These are phyloP conservation scores for Wickerhamiella nectarea DNA, from an alignment of 805 yeast species.

Conservation along the genomic window DNA sequence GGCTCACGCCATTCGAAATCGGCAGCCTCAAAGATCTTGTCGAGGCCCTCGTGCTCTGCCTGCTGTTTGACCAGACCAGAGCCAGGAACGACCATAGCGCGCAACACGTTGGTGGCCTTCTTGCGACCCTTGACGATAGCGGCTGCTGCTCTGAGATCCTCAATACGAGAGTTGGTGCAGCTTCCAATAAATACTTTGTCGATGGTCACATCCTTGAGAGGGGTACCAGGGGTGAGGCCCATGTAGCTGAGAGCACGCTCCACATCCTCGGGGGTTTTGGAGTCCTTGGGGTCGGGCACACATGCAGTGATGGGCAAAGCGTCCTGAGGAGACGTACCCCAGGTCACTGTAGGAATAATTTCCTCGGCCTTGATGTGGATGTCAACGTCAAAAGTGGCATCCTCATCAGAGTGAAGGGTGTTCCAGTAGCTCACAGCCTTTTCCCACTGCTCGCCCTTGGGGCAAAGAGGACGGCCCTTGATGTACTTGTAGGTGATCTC, in stretches of 20 bases:
- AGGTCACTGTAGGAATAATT: constrained; percentile 88
- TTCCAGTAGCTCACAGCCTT: constrained; percentile 88
- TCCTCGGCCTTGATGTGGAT: constrained; percentile 70
- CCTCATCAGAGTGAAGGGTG: constrained; percentile 75
- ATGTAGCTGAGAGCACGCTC: constrained; percentile 84
- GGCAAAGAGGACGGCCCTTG: constrained; percentile 89
- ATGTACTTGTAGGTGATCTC: constrained; percentile 76
- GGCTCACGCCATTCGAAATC: constrained; percentile 99
- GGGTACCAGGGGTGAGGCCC: constrained; percentile 78
- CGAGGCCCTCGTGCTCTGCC: constrained; percentile 91
- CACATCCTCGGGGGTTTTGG: constrained; percentile 68
- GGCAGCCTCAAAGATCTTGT: constrained; percentile 78
- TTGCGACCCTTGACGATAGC: constrained; percentile 79
- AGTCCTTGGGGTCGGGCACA: constrained; percentile 85
- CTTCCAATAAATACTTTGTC: constrained; percentile 97
- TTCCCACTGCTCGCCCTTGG: constrained; percentile 88
- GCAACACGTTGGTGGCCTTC: constrained; percentile 66
- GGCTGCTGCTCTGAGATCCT: constrained; percentile 93
- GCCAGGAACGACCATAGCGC: constrained; percentile 92
- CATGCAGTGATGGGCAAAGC: constrained; percentile 84
- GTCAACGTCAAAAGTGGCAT: constrained; percentile 78
- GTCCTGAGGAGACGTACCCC: constrained; percentile 99
- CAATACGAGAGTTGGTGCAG: constrained; percentile 95
- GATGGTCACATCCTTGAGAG: constrained; percentile 55
- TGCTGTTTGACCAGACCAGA: constrained; percentile 87